Evolutionary conservation across 139 green algal genomes (phyloP), one percentile per base, ranked within the genome.

Genomic region (Pycnococcus provasolii): DNA sequence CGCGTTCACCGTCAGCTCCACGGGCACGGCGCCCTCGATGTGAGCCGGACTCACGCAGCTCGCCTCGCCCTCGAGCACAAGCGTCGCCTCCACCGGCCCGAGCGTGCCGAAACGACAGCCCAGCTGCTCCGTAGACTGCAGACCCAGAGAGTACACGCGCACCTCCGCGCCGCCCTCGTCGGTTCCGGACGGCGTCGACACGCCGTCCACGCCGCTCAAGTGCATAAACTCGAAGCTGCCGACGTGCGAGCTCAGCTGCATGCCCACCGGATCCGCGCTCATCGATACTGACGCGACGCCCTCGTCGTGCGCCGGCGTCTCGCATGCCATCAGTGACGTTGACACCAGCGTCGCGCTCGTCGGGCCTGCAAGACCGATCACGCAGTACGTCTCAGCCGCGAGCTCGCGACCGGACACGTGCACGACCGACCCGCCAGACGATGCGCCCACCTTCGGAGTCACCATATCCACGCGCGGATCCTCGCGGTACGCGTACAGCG

Each of bases 161-260:
- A 26, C 26, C 26, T 26, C 26, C 26, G 26, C 26, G 26, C 26
- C 26, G 26, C 26, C 26, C 26, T 26, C 26, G 26, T 26, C 26
- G 26, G 26, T 26, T 26, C 26, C 26, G 42, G 15, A 42, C 42
- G 42, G 37, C 4, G 60, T 43, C 4, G 40, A 39, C 41, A 66
- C 4, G 11, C 13, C 40, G 8, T 43, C 42, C 4, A 66, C 60
- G 3, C 39, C 42, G 11, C 44, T 43, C 3, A 50, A n/a, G 4
- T 53, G 4, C 44, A 55, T 45, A 8, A 53, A 66, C 40, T 55
- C 42, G 45, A 66, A 66, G 13, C 54, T 47, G 60, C 5, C 42
- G 44, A 43, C 53, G 26, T 3, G 13, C 2, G 4, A 1, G 42
- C 11, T 66, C 60, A 42, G 43, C 3, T 15, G 60, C 44, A 45